phyloP scores from a whole-genome alignment of 208 protist species.

The Trypanosoma avium region DNA sequence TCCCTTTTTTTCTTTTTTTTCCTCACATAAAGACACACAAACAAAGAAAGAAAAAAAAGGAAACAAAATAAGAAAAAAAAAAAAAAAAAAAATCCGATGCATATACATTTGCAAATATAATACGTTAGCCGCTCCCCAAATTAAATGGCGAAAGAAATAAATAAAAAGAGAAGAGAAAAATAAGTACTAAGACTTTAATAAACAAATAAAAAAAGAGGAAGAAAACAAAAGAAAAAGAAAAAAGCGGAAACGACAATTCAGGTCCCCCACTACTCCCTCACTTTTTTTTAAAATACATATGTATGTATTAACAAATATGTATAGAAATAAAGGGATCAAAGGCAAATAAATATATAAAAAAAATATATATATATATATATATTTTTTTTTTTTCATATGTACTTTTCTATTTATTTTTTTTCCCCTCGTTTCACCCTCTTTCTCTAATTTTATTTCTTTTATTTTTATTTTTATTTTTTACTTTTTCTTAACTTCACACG shows the following conservation, averaged over 20 bases:
- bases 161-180: neutral
- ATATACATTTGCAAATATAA: neutral
- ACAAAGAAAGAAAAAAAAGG: slow-evolving; percentile 25
- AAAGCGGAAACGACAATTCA: no score
- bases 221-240: neutral
- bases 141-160: slow-evolving; percentile 12
- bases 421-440: neutral
- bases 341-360: neutral
- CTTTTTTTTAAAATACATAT: no score
- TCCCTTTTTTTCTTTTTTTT: slow-evolving; percentile 16
- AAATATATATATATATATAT: no score
- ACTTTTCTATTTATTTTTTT: neutral
- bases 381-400: no score
- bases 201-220: neutral
- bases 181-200: neutral
- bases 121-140: no score
- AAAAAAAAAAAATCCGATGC: slow-evolving; percentile 5
- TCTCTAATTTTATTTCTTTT: no score
- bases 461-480: no score
- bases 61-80: slow-evolving; percentile 24
- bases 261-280: no score
- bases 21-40: neutral
- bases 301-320: no score
- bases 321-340: neutral
- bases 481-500: no score